Conservation (phyloP, 306 rosid genomes). For the Gynostemma pentaphyllum region DNA sequence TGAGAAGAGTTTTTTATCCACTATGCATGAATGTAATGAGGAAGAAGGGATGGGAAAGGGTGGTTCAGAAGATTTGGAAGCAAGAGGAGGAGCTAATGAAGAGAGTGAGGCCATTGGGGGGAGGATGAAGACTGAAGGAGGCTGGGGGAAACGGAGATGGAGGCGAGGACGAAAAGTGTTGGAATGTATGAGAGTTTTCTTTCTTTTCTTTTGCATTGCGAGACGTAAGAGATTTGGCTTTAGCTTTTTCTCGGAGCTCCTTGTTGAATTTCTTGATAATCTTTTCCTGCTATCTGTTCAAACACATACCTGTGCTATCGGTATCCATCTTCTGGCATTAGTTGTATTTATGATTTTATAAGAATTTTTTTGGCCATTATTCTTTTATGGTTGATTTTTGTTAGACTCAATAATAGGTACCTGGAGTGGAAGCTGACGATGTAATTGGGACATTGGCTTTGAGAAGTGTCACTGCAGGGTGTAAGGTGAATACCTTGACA, state of each 20-base stretch:
- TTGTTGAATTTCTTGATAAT: not conserved
- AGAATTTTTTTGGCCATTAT: not conserved
- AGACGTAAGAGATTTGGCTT: not conserved
- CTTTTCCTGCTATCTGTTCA: not conserved
- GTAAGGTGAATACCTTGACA: constrained; percentile 46
- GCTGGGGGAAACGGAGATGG: no score
- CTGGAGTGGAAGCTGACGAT: constrained; percentile 98
- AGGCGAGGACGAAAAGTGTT: no score
- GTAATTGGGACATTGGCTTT: constrained; percentile 92
- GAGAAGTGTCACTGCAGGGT: constrained; percentile 71
- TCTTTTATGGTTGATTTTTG: constrained; percentile 14
- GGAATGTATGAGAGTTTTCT: no score
- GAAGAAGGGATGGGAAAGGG: no score
- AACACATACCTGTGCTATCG: not conserved
- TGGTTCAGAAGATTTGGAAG: no score
- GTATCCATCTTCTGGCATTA: not conserved
- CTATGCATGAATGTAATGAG: no score
- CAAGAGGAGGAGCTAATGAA: no score
- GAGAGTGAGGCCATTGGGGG: no score
- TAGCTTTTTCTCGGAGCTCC: not conserved
- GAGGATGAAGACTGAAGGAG: no score
- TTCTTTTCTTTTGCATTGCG: not conserved
- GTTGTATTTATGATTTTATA: not conserved
- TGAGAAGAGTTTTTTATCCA: no score
- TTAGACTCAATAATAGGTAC: constrained; percentile 49